Evolutionary conservation across 2,329 filamentous ascomycete species (phyloP), one percentile per base, ranked within the genome.

Genomic region (Teratosphaeria pseudoeucalypti): DNA sequence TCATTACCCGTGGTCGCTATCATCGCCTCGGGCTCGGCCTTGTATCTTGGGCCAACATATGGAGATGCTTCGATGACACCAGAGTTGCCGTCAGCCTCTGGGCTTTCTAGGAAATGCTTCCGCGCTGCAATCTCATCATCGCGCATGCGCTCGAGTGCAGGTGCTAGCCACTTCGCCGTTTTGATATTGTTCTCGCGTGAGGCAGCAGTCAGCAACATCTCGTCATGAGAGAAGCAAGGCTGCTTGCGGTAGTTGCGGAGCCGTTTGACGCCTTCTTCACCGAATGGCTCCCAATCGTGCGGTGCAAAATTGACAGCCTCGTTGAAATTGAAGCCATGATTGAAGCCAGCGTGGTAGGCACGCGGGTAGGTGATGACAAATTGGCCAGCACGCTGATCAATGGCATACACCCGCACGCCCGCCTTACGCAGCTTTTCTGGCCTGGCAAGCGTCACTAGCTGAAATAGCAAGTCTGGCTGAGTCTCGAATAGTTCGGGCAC

Each of bases 291-390:
- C 94, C 94, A 99, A 68, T 99, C 94, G 32, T 80, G 81, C 0
- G 94, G 94, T 0, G 94, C 94, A 75, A 99, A 99, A 71, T 99
- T 99, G 66, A 99, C 94, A 5, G 94, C 94, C 73, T 99, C 94
- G 67, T 99, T 99, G 75, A 96, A 95, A 71, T 99, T 99, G 78
- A 99, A 99, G 3, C 79, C 94, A 68, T 99, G 94, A 68, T 99
- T 99, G 77, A 99, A 99, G 0, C 94, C 94, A 6, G 94, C 92
- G 72, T 99, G 94, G 68, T 97, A 99, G 0, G 94, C 94, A 72
- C 96, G 89, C 0, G 94, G 94, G 68, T 96, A 99, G 0, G 94
- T 99, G 64, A 99, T 86, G 63, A 99, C 92, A 64, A 99, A 90
- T 70, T 99, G 91, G 5, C 94, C 94, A 32, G 94, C 94, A 66